phyloP scores from a whole-genome alignment of 768 basidiomycete genomes.

The Amanita polypyramis region DNA sequence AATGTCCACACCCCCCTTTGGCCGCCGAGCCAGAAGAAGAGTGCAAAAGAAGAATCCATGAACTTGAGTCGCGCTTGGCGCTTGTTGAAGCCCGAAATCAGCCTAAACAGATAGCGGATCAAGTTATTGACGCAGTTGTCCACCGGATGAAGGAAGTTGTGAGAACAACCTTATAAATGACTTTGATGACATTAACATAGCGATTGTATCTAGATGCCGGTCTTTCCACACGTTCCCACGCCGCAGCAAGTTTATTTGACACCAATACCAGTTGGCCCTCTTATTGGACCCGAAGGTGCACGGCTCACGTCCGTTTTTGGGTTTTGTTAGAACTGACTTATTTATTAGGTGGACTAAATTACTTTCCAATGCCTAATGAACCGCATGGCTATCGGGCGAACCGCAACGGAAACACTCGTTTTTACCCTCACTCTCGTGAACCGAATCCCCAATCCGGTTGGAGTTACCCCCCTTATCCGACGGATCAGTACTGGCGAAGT shows the following conservation, averaged over 20 bases:
- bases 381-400: background rate
- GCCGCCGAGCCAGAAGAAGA: background rate
- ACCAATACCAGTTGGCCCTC: background rate
- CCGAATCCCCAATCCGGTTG: background rate
- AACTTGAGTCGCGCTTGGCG: background rate
- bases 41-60: background rate
- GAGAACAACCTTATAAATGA: background rate
- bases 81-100: background rate
- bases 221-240: background rate
- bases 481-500: background rate
- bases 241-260: background rate
- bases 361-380: background rate
- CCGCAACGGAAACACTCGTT: background rate
- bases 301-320: background rate
- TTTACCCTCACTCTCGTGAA: background rate
- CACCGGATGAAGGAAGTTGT: background rate
- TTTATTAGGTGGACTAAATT: background rate
- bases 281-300: background rate
- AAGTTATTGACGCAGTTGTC: background rate
- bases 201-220: background rate
- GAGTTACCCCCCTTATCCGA: background rate
- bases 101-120: background rate
- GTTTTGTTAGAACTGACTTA: background rate
- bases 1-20: background rate
- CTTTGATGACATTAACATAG: background rate